Evolutionary conservation across 352 stramenopile species (phyloP).

Genomic region (Globisporangium yorkense): DNA sequence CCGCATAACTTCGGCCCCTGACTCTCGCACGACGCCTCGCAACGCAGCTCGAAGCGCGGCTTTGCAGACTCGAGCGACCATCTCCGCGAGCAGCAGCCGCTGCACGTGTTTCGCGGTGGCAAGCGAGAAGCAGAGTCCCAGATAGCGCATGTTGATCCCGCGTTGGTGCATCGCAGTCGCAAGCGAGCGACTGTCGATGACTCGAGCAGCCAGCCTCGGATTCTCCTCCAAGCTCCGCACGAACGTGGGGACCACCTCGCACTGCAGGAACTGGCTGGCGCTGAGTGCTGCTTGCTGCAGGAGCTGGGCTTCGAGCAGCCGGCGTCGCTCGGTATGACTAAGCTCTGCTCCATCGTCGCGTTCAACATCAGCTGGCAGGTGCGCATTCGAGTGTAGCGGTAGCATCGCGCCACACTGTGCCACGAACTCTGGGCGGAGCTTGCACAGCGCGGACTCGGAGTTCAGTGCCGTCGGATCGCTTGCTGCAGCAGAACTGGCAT

Average conservation of each 20-base stretch:
- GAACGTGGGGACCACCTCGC: conserved; percentile 38
- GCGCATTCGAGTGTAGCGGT: conserved; percentile 30
- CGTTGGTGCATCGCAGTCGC: conserved; percentile 34
- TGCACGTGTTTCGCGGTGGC: conserved; percentile 37
- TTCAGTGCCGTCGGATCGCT: conserved; percentile 7
- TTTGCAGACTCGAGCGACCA: conserved; percentile 60
- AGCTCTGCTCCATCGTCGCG: neutral
- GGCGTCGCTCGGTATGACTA: neutral
- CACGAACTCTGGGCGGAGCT: conserved; percentile 55
- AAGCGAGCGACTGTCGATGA: conserved; percentile 33
- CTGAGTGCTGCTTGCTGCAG: conserved; percentile 29
- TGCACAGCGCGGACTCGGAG: conserved; percentile 17
- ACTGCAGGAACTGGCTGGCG: conserved; percentile 32
- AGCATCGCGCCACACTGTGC: conserved; percentile 25
- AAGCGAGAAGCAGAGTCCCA: conserved; percentile 50
- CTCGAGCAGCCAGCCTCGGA: conserved; percentile 6
- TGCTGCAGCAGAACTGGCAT: conserved; percentile 14
- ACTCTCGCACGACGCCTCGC: conserved; percentile 17
- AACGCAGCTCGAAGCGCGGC: conserved; percentile 34
- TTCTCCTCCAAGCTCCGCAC: conserved; percentile 34
- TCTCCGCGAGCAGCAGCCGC: conserved; percentile 42
- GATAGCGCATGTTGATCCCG: conserved; percentile 52
- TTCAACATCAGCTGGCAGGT: neutral
- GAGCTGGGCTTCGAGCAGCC: conserved; percentile 19
- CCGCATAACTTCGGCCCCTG: neutral